Evolutionary conservation across 192 early-diverging fungal species (phyloP).

Genomic region (Backusella liffmaniae): DNA sequence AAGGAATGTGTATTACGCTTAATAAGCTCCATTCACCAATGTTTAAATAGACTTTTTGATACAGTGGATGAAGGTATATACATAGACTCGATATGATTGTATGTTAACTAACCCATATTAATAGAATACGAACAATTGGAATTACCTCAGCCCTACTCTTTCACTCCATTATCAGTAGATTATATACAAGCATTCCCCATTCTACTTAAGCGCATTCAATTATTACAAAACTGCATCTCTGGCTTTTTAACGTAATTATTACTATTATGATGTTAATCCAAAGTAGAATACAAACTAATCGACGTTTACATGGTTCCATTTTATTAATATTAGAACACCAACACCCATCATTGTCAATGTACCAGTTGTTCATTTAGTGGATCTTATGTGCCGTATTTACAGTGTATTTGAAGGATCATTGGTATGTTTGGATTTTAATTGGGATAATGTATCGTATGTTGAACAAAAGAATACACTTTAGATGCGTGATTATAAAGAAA

Average conservation of each 20-base stretch:
- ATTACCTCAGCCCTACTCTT: not conserved
- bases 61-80: slow-evolving; percentile 55
- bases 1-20: slow-evolving; percentile 35
- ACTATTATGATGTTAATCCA: not conserved
- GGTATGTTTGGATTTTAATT: slow-evolving; percentile 11
- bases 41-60: slow-evolving; percentile 46
- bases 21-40: slow-evolving; percentile 45
- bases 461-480: not conserved
- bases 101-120: not conserved
- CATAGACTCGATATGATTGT: not conserved
- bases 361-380: slow-evolving; percentile 49
- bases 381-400: slow-evolving; percentile 47
- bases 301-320: slow-evolving; percentile 1
- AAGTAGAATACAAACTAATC: too few relatives aligned
- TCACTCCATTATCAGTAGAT: slow-evolving; percentile 36
- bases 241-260: slow-evolving; percentile 36
- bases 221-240: slow-evolving; percentile 37
- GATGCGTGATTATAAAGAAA: slow-evolving; percentile 46
- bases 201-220: slow-evolving; percentile 33
- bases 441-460: not conserved
- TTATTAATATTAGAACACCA: slow-evolving; percentile 35
- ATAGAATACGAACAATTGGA: slow-evolving; percentile 10
- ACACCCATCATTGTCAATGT: slow-evolving; percentile 42
- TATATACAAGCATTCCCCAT: slow-evolving; percentile 40
- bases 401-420: slow-evolving; percentile 42